Base-by-base conservation (phyloP, 768 basidiomycete genomes). In the Baorangia bicolor region DNA sequence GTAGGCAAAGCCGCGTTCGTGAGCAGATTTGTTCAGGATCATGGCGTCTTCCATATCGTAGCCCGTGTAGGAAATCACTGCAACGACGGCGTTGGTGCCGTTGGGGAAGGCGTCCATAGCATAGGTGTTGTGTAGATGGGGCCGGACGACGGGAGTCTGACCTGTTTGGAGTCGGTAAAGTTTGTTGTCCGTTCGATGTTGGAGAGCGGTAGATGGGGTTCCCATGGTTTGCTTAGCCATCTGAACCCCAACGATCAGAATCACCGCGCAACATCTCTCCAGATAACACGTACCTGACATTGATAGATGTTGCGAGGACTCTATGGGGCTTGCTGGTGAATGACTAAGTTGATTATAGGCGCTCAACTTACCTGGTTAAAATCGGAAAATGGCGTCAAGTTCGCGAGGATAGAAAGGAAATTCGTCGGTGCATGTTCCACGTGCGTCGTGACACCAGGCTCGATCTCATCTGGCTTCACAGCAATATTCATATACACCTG, bases 201-300 rank as follows among this genome's bases (percentile, higher is more conserved):
- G 82, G 38, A 98, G 71, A 6, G 94, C 90, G 2, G 95, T 98
- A 31, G 94, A 87, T 2, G 97, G 96, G 20, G 97, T 98, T 27
- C 97, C 97, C 97, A 99, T 99, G 2, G 92, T 90, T 84, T 99
- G 97, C 78, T 99, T 99, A 71, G 95, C 94, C 97, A 99, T 99
- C 88, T 98, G 71, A 51, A 58, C 28, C n/a, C 21, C 16, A 43
- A 43, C 18, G 13, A 28, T 71, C 47, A 61, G 47, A 25, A 25
- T 45, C 40, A 37, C 28, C 31, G 20, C 20, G 40, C 11, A 43
- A 40, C 28, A 41, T 16, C n/a, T 30, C 28, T 34, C 16, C 16
- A 20, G 42, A 25, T 12, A 27, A 41, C 40, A 62, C 71, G 31
- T 64, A 90, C 90, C 81, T 93, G 92, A 73, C 94, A 97, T 70